Base-by-base conservation (phyloP, 2,329 filamentous ascomycete genomes). In the Beauveria rudraprayagi region DNA sequence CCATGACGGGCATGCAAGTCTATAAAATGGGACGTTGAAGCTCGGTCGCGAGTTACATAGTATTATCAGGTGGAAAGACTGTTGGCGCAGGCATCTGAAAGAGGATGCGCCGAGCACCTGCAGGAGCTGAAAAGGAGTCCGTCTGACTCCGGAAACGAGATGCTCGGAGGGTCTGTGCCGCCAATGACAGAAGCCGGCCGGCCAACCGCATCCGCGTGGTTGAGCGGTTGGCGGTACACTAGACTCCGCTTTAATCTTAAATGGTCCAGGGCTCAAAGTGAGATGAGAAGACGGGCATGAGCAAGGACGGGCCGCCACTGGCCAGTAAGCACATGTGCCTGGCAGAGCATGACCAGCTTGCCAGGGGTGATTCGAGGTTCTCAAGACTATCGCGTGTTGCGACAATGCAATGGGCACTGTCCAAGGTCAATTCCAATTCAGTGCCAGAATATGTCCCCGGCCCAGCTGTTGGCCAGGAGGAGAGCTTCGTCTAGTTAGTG, bases 171-270 rank as follows among this genome's bases (percentile, higher is more conserved):
- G 43, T 47, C 44, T 48, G 44, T 47, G 56, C 44, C 56, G n/a
- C 44, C 34, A 50, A 46, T 26, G 44, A 37, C 5, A 41, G 19
- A 50, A 40, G 30, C 19, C 43, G 44, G 30, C 19, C 43, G 44
- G 22, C 46, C 41, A 37, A 22, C 14, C 22, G 28, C 24, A 47
- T 51, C 50, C 40, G 22, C 14, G 43, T 44, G n/a, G 41, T 17
- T 26, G 41, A 28, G 37, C 57, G 37, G 48, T 24, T 34, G 58
- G 40, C 28, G 58, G 28, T 30, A 43, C 56, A 47, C 46, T 58
- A 58, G 58, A 52, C 50, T 60, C 58, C 58, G 58, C 58, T 40
- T 24, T 60, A 55, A 60, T 60, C 53, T 60, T 60, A 60, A 55
- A 59, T 48, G n/a, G 8, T 37, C 34, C 34, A 37, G 34, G 34